Evolutionary conservation across 2,329 filamentous ascomycete species (phyloP).

Genomic region (Cladosporium oxysporum): DNA sequence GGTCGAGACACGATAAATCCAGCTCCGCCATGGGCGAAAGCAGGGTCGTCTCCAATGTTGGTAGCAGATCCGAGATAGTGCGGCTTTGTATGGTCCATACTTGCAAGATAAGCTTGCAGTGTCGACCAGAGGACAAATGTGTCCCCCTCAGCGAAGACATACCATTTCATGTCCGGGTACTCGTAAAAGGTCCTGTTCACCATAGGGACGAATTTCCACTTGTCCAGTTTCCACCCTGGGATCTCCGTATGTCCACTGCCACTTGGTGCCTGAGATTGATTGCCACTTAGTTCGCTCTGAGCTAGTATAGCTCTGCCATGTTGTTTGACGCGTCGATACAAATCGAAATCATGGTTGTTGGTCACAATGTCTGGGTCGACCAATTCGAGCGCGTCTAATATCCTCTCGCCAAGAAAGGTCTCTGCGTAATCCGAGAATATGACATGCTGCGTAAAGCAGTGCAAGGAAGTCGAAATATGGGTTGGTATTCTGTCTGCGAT

Average conservation of each 20-base stretch:
- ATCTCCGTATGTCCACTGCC: conserved; percentile 25
- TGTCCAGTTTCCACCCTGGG: conserved; percentile 53
- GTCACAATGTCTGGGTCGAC: conserved; percentile 29
- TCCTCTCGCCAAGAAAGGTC: conserved; percentile 47
- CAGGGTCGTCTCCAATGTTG: not conserved
- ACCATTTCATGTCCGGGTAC: conserved; percentile 53
- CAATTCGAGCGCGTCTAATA: conserved; percentile 40
- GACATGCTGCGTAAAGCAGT: conserved; percentile 56
- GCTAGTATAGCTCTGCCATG: conserved; percentile 36
- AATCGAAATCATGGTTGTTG: conserved; percentile 37
- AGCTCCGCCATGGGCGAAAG: conserved; percentile 45
- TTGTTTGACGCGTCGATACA: conserved; percentile 40
- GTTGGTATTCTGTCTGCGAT: conserved; percentile 56
- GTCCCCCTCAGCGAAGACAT: conserved; percentile 56
- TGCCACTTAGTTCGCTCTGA: conserved; percentile 29
- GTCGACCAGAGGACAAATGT: conserved; percentile 48
- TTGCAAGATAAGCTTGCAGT: conserved; percentile 48
- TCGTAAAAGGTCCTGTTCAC: conserved; percentile 50
- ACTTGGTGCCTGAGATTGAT: conserved; percentile 19
- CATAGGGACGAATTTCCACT: conserved; percentile 58
- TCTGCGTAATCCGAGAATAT: conserved; percentile 62
- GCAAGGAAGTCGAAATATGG: conserved; percentile 56
- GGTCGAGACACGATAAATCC: conserved; percentile 47
- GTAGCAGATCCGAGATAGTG: conserved; percentile 38
- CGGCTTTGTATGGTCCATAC: conserved; percentile 44